phyloP scores from a whole-genome alignment of 1,284 basidiomycete species.

The Austroboletus novae-zelandiae region DNA sequence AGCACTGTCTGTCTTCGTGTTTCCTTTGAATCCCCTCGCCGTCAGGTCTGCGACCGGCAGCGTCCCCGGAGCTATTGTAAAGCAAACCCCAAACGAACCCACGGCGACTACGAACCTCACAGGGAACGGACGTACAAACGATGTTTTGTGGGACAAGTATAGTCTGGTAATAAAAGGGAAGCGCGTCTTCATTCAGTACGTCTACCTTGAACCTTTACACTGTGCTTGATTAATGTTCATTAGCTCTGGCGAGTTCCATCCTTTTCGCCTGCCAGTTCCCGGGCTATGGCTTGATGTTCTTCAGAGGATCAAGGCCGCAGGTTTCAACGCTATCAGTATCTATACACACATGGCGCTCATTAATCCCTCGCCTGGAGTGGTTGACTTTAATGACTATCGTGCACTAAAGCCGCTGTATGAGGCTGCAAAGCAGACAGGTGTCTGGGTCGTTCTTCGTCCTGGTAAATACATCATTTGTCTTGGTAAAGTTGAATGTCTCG shows the following conservation, averaged over 20 bases:
- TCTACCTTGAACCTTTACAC: neutral
- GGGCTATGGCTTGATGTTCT: constrained; percentile 80
- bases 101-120: constrained; percentile 7
- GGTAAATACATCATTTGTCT: constrained; percentile 32
- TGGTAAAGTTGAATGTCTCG: constrained; percentile 12
- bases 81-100: neutral
- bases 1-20: constrained; percentile 21
- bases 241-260: constrained; percentile 77
- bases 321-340: constrained; percentile 74
- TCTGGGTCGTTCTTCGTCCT: constrained; percentile 66
- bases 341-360: constrained; percentile 75
- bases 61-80: neutral
- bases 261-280: constrained; percentile 78
- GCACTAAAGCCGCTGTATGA: constrained; percentile 69
- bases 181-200: constrained; percentile 33
- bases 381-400: constrained; percentile 71
- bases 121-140: constrained; percentile 33
- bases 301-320: constrained; percentile 78
- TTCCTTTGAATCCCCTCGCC: constrained; percentile 3
- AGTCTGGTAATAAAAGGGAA: constrained; percentile 34
- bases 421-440: constrained; percentile 56
- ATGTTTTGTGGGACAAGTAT: constrained; percentile 33
- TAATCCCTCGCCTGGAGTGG: constrained; percentile 70
- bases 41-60: constrained; percentile 1
- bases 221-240: constrained; percentile 2